Base-by-base conservation (phyloP, 495 filamentous ascomycete species). In the Lentithecium fluviatile region DNA sequence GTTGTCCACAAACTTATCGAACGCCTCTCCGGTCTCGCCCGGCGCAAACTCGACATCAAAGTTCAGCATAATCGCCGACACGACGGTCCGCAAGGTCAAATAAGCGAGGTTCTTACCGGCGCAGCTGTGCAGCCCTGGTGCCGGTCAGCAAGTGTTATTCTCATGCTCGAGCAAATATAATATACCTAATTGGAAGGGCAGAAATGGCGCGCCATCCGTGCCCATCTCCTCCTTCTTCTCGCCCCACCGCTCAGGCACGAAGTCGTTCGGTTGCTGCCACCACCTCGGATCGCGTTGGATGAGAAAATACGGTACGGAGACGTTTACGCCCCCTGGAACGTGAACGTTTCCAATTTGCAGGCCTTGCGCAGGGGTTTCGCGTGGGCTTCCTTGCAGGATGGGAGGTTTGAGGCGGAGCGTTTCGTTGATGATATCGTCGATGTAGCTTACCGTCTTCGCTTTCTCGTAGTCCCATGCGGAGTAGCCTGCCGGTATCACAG, bases 181-280 rank as follows among this genome's bases (percentile, higher is more conserved):
- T 5, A 52, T 12, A 72, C 75, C 74, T 13, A 66, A 17, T 3
- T 71, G 73, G 62, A 85, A 86, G 0, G 83, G 84, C 1, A 72
- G 63, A 50, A 80, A 85, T 1, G 77, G 81, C 3, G 63, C 64
- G 55, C 72, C 76, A 45, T 82, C 69, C 2, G 65, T 71, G 29
- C 79, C 70, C 45, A 82, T 68, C 23, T 83, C 79, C 25, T 32
- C 37, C 0, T 71, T 71, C 43, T 62, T 63, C 2, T 69, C 68
- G 51, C 68, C 75, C 80, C 82, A 86, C 23, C 84, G 75, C 64
- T 85, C 82, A 0, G 83, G 83, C 40, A 84, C 68, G 58, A 80
- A 85, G 1, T 77, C 71, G 6, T 71, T 40, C 0, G 77, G 25
- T 45, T 64, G 19, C 45, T 52, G 19, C 60, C 60, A 64, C 23